phyloP scores from a whole-genome alignment of 192 early-diverging fungal species.

The Coemansia sp. region DNA sequence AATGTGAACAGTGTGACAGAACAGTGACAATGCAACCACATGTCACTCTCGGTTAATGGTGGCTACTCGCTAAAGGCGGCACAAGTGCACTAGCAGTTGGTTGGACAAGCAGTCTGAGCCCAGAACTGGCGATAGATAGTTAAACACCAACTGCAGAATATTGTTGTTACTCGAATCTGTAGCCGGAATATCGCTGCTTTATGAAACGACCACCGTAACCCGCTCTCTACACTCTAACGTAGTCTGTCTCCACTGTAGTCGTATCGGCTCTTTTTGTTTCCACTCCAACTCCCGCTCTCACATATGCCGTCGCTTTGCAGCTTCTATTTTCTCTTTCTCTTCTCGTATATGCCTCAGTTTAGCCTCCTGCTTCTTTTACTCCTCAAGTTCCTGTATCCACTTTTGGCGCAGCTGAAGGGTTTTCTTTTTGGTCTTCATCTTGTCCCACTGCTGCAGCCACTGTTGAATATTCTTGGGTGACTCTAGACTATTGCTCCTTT shows the following conservation, averaged over 20 bases:
- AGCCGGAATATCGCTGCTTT: no score
- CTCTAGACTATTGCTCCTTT: no score
- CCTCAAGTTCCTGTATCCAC: not conserved
- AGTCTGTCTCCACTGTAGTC: not conserved
- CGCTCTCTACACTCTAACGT: not conserved
- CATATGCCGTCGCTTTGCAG: no score
- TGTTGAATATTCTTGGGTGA: no score
- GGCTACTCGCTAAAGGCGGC: not conserved
- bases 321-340: not conserved
- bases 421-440: not conserved
- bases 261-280: not conserved
- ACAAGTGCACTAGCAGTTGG: not conserved
- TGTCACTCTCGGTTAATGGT: conserved; percentile 14
- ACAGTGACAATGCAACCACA: not conserved
- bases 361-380: not conserved
- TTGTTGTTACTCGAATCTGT: not conserved
- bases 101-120: not conserved
- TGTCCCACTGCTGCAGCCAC: not conserved
- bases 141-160: not conserved
- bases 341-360: not conserved
- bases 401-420: no score
- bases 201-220: no score
- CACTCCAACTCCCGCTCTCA: not conserved
- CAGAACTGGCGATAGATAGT: not conserved
- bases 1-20: conserved; percentile 3